These are phyloP conservation scores for Eutypella sp. DNA, from an alignment of 2,329 filamentous ascomycete genomes.

Conservation along the genomic window DNA sequence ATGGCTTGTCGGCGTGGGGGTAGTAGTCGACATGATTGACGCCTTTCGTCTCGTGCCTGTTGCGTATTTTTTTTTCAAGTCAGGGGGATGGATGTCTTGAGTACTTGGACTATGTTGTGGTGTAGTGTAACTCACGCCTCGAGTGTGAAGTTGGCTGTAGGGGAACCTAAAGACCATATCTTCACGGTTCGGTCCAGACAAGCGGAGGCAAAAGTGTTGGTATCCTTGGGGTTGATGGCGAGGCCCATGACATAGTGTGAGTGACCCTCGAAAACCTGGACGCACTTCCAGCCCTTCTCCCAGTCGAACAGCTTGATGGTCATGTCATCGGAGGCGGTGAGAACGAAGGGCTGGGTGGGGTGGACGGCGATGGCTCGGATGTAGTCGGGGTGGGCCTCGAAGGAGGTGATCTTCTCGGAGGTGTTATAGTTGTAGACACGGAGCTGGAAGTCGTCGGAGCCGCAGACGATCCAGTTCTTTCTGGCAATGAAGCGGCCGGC, in stretches of 20 bases:
- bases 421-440: slow-evolving; percentile 99
- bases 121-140: slow-evolving; percentile 56
- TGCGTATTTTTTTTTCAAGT: neutral
- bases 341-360: slow-evolving; percentile 88
- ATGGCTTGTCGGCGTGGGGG: slow-evolving; percentile 69
- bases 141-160: slow-evolving; percentile 92
- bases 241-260: slow-evolving; percentile 95
- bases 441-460: slow-evolving; percentile 82
- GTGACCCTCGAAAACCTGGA: slow-evolving; percentile 94
- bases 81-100: no score
- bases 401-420: slow-evolving; percentile 94
- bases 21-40: slow-evolving; percentile 97
- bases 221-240: slow-evolving; percentile 96
- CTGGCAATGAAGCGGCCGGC: slow-evolving; percentile 93
- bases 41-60: slow-evolving; percentile 80
- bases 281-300: slow-evolving; percentile 97
- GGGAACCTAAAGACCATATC: slow-evolving; percentile 92
- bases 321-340: slow-evolving; percentile 91
- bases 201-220: slow-evolving; percentile 85
- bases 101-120: no score
- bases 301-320: slow-evolving; percentile 84
- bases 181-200: slow-evolving; percentile 96
- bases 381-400: slow-evolving; percentile 97
- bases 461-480: slow-evolving; percentile 99
- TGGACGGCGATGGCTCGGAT: slow-evolving; percentile 96